Base-by-base conservation (phyloP, 228 moss, liverwort and hornwort genomes). In the Sphagnum magellanicum region DNA sequence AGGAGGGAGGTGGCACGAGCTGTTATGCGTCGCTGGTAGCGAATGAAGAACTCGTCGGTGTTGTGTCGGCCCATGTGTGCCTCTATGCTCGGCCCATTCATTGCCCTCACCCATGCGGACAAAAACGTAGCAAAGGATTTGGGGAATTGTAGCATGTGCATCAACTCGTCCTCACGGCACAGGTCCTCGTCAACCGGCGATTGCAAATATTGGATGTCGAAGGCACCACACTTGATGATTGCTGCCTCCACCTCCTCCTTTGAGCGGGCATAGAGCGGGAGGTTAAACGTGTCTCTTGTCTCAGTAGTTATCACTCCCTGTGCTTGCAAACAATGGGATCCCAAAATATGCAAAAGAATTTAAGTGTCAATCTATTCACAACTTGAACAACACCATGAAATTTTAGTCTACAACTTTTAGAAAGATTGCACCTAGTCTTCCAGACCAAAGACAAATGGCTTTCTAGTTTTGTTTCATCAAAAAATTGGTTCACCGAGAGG, bases 31-130 rank as follows among this genome's bases (percentile, higher is more conserved):
- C 79, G 71, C 16, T 83, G 72, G 51, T 77, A 67, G 7, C 79
- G 79, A 8, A 72, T 60, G 14, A 79, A 83, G 69, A 68, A 79
- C 57, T 72, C 75, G 14, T 72, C 65, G 6, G 79, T 72, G 62
- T 65, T 65, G 5, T 66, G 62, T 4, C 69, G 13, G 11, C 83
- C 79, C 83, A 83, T 83, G 64, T 83, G 83, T 57, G 13, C 70
- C 16, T 16, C 60, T 79, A 83, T 79, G 58, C 79, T 69, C 3
- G 79, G 79, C 60, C 77, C 83, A 63, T 77, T 63, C 4, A 83
- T n/a, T 6, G 83, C 17, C 0, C 83, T 79, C 60, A 79, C 79
- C 79, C 83, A 83, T 4, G 83, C 74, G 10, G 83, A 79, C 72
- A 79, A 79, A 67, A 79, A 83, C 63, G 72, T 76, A 72, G 83